These are phyloP conservation scores for Pilasporangium apinafurcum DNA, from an alignment of 352 stramenopile species.

Conservation along the genomic window DNA sequence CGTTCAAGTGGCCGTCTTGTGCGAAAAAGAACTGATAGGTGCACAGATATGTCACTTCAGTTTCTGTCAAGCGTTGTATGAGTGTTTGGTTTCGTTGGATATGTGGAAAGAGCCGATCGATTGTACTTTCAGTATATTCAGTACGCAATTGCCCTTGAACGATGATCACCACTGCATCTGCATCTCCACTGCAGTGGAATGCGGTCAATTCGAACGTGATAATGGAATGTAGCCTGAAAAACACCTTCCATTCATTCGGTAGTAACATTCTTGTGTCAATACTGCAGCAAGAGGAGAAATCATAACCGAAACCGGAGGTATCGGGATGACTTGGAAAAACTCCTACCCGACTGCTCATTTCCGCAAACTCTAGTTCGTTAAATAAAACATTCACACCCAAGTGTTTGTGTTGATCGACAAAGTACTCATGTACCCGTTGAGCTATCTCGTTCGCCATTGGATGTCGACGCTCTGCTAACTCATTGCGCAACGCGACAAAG, in stretches of 20 bases:
- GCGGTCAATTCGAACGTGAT: too few relatives aligned
- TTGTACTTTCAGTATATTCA: not conserved
- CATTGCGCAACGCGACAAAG: constrained; percentile 24
- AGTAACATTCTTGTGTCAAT: too few relatives aligned
- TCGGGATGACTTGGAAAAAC: too few relatives aligned
- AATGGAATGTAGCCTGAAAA: too few relatives aligned
- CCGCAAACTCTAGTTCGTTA: too few relatives aligned
- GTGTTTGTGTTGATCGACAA: constrained; percentile 6
- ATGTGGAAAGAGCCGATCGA: not conserved
- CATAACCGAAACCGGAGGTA: too few relatives aligned
- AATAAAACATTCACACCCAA: not conserved
- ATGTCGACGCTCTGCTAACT: constrained; percentile 15
- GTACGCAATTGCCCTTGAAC: not conserved
- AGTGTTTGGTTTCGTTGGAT: not conserved
- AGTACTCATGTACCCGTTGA: constrained; percentile 15
- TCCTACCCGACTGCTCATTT: too few relatives aligned
- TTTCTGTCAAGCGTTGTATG: not conserved
- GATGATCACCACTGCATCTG: not conserved
- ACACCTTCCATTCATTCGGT: too few relatives aligned
- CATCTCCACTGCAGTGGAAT: not conserved
- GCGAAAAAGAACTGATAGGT: not conserved
- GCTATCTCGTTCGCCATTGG: constrained; percentile 6
- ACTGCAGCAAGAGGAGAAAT: too few relatives aligned
- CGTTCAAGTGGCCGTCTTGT: not conserved
- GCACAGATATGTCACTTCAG: not conserved